A percentile compares a stretch with the other conserved stretches of the same genome.
phyloP scores from a whole-genome alignment of 768 basidiomycete species.

The Coprinellus micaceus region DNA sequence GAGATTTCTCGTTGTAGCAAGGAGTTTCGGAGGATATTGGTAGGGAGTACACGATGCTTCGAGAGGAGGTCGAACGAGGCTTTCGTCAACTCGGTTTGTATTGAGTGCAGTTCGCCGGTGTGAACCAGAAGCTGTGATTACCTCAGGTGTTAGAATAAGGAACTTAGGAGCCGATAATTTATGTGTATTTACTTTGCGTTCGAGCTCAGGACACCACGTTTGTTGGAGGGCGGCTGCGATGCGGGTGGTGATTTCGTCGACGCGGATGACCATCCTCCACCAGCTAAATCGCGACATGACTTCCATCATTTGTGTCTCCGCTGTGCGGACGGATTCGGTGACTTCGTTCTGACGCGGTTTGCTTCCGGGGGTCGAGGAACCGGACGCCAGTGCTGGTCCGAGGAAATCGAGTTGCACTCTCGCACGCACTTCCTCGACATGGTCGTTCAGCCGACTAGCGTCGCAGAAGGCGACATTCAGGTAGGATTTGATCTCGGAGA shows the following conservation, averaged over 20 bases:
- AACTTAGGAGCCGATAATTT: no score
- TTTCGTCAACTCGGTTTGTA: conserved; percentile 42
- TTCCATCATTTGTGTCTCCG: conserved; percentile 33
- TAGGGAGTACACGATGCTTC: conserved; percentile 30
- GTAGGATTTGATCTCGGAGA: conserved; percentile 29
- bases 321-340: conserved; percentile 32
- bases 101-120: conserved; percentile 51
- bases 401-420: conserved; percentile 37
- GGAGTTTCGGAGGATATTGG: conserved; percentile 55
- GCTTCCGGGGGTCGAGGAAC: neutral
- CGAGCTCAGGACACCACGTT: conserved; percentile 45
- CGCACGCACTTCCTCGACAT: conserved; percentile 37
- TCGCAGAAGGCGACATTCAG: conserved; percentile 32
- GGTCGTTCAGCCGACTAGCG: conserved; percentile 33
- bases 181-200: conserved; percentile 40
- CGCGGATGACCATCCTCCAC: conserved; percentile 43
- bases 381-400: conserved; percentile 14
- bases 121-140: conserved; percentile 57
- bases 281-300: conserved; percentile 43
- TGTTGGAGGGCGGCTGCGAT: conserved; percentile 34
- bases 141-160: neutral
- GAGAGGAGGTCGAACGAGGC: conserved; percentile 34
- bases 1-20: conserved; percentile 50
- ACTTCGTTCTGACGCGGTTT: conserved; percentile 24
- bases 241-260: conserved; percentile 43